Base-by-base conservation (phyloP, 805 yeast genomes). In the Candida boleticola region DNA sequence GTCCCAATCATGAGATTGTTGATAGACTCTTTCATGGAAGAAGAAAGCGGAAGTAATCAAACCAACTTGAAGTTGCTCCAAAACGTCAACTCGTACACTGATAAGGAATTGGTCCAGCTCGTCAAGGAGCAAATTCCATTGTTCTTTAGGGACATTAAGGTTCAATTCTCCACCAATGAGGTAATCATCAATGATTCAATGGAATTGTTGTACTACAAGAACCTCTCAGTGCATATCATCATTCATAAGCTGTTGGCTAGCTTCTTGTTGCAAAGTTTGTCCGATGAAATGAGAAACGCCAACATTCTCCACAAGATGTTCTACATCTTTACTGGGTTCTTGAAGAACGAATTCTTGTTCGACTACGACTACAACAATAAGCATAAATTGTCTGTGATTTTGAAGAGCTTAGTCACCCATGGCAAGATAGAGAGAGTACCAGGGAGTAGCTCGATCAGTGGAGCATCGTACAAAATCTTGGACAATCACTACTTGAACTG, bases 171-270 rank as follows among this genome's bases (percentile, higher is more conserved):
- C 11, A 48, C 51, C 14, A 55, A 61, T 36, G 46, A 50, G 9
- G 56, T 69, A 29, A 49, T 38, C 4, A 48, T 80, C 23, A 68
- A 66, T 39, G 79, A 76, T 48, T 61, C 78, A 9, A 74, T 80
- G 59, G 82, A 77, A 57, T 65, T 79, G 31, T 66, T 77, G 33
- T 79, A 76, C 52, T 79, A 79, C 60, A 76, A 82, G 48, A 79
- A 79, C 57, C 74, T 77, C 54, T 62, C 73, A 7, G 75, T 79
- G 32, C 83, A 78, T 55, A 55, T 79, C 54, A 70, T 79, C 44
- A 74, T 79, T 26, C 68, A 73, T 29, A 76, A 74, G 45, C 69
- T 82, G 22, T 66, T 79, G 42, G 70, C 69, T 3, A 63, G 77
- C 21, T 65, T 74, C 35, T 46, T 55, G 17, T 39, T 59, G n/a